phyloP scores from a whole-genome alignment of 139 green algal species.

The Chlorella sorokiniana region DNA sequence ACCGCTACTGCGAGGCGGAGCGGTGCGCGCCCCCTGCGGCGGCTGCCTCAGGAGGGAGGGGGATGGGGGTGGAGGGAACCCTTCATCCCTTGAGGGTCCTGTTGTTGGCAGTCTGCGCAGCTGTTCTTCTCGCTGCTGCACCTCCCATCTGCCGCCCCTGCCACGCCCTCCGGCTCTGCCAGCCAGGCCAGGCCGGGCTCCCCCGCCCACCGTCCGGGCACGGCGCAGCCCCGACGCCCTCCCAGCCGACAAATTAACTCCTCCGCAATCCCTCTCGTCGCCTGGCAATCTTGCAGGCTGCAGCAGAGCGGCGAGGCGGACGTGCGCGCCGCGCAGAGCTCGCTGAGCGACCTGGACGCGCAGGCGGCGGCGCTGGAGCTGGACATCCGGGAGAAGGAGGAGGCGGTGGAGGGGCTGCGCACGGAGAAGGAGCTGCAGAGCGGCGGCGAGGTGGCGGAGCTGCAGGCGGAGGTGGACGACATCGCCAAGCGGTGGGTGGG shows the following conservation, averaged over 20 bases:
- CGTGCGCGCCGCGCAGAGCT: background rate
- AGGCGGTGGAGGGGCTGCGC: constrained; percentile 43
- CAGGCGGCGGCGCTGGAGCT: constrained; percentile 12
- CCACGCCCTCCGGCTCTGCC: too few relatives aligned
- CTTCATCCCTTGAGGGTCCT: background rate
- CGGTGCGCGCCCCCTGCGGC: constrained; percentile 24
- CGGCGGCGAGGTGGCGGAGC: constrained; percentile 58
- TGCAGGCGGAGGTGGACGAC: constrained; percentile 56
- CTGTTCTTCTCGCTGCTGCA: too few relatives aligned
- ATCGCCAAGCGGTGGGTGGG: constrained; percentile 57
- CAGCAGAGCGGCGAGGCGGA: constrained; percentile 39
- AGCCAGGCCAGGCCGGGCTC: too few relatives aligned
- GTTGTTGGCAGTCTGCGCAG: background rate
- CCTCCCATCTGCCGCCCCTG: too few relatives aligned
- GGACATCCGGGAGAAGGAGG: constrained; percentile 42
- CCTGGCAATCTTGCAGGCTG: constrained; percentile 18
- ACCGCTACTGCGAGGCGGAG: constrained; percentile 73
- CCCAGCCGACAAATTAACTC: background rate
- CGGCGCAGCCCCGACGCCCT: background rate
- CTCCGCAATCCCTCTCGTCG: background rate
- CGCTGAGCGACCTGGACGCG: constrained; percentile 38
- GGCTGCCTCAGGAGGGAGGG: too few relatives aligned
- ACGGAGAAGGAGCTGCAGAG: constrained; percentile 68
- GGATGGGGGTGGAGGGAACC: too few relatives aligned
- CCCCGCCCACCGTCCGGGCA: too few relatives aligned